Conservation (phyloP, 225 moss, liverwort and hornwort species). For the Polytrichum formosum region DNA sequence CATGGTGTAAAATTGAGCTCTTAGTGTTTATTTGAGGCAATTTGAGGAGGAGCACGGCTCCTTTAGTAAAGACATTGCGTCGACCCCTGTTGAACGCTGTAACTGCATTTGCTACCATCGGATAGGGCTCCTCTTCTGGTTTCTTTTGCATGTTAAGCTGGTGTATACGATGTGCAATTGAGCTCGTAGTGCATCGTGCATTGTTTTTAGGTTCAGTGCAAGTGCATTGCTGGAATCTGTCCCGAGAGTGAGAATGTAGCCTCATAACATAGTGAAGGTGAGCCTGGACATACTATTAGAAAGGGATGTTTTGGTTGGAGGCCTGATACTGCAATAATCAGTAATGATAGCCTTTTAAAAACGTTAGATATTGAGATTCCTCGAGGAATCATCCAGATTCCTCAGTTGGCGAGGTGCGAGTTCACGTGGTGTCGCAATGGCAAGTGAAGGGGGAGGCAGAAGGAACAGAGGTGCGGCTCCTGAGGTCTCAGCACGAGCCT, state of each 20-base stretch:
- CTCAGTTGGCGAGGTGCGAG: neutral
- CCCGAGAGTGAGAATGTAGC: no score
- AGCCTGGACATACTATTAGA: neutral
- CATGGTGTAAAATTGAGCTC: neutral
- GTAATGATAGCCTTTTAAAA: neutral
- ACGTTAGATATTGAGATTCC: no score
- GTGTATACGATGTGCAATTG: neutral
- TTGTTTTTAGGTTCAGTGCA: neutral
- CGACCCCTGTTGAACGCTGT: neutral
- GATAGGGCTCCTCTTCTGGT: neutral
- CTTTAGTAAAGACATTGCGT: no score
- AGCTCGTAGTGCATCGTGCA: neutral
- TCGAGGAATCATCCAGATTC: no score
- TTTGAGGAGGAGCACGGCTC: no score
- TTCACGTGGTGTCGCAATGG: conserved; percentile 20
- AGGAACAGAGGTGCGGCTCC: conserved; percentile 30
- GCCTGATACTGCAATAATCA: neutral
- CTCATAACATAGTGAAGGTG: no score
- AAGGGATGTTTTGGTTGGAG: neutral
- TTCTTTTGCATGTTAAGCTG: neutral
- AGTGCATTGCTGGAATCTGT: no score
- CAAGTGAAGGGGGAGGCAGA: conserved; percentile 40
- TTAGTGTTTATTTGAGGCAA: neutral
- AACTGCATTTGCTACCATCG: neutral
- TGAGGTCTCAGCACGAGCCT: conserved; percentile 53